Base-by-base conservation (phyloP, 169 alveolate genomes). In the Theileria parva region DNA sequence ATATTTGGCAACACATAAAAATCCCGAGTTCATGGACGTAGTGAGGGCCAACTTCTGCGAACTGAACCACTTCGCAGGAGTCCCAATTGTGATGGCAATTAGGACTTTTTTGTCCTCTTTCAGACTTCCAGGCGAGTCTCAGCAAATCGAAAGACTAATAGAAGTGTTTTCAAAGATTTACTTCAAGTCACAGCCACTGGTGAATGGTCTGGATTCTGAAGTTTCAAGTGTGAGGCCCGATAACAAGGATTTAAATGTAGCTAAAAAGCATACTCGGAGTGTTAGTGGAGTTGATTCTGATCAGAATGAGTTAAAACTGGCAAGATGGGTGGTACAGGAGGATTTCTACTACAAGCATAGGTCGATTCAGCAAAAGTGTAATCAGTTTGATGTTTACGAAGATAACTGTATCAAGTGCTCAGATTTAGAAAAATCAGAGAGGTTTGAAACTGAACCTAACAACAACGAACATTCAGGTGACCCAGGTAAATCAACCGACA, bases 51-150 rank as follows among this genome's bases (percentile, higher is more conserved):
- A 86, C 57, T 95, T 91, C 81, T 91, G 90, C 55, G 77, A 88
- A 67, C 79, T 92, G 7, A 93, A 93, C 87, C 81, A 76, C 53
- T 94, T 95, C 75, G 73, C 92, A 60, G 93, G 91, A 32, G 72
- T 93, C 67, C 92, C 96, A 11, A 79, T 95, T 34, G 96, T 95
- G 30, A 91, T 85, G 85, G 95, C 97, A 4, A 83, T 96, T 25
- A 87, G 97, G 71, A 69, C 74, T 55, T 86, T 94, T 65, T 76
- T 96, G 65, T 77, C 92, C 19, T 80, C 96, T 19, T 96, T 94
- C 87, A 91, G 94, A 77, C 79, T 95, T 39, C 98, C 98, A 0
- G 97, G 97, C 0, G 98, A 95, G 80, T 91, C 98, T 7, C 98
- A 95, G 66, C 93, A 93, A 74, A 95, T 95, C 50, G 98, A 95